phyloP scores from a whole-genome alignment of 192 early-diverging fungal genomes.

The Backusella macrospora region DNA sequence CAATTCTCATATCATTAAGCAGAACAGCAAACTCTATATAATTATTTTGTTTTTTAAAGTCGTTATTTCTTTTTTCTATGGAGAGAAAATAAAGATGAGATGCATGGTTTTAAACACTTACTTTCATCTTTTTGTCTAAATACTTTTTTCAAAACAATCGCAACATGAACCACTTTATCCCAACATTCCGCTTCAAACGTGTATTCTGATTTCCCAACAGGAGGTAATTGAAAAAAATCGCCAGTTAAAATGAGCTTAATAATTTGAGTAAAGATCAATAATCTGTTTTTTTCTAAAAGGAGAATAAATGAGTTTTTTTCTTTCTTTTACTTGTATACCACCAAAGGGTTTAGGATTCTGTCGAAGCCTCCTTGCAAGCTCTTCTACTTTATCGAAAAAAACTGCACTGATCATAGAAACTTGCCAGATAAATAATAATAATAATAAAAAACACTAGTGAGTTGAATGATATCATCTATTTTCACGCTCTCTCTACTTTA shows the following conservation, averaged over 20 bases:
- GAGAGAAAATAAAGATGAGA: neutral
- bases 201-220: slow-evolving; percentile 59
- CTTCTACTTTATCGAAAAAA: slow-evolving; percentile 73
- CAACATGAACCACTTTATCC: slow-evolving; percentile 48
- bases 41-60: no score
- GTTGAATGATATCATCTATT: neutral
- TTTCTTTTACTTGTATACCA: slow-evolving; percentile 76
- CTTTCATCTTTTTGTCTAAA: slow-evolving; percentile 80
- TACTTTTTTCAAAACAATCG: slow-evolving; percentile 71
- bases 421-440: slow-evolving; percentile 20
- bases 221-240: slow-evolving; percentile 81
- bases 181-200: slow-evolving; percentile 68
- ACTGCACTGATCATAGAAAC: slow-evolving; percentile 76
- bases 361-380: slow-evolving; percentile 57
- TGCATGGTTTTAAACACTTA: slow-evolving; percentile 18
- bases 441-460: neutral
- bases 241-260: slow-evolving; percentile 58
- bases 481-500: slow-evolving; percentile 18
- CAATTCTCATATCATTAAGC: slow-evolving; percentile 84
- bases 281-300: neutral
- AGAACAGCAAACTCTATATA: slow-evolving; percentile 75
- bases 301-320: neutral
- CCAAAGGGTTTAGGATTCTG: slow-evolving; percentile 60
- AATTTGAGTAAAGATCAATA: no score
- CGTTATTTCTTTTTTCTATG: neutral